Evolutionary conservation across 345 rosid species (phyloP), one percentile per base, ranked within the genome.

Genomic region (Gynandropsis gynandra): DNA sequence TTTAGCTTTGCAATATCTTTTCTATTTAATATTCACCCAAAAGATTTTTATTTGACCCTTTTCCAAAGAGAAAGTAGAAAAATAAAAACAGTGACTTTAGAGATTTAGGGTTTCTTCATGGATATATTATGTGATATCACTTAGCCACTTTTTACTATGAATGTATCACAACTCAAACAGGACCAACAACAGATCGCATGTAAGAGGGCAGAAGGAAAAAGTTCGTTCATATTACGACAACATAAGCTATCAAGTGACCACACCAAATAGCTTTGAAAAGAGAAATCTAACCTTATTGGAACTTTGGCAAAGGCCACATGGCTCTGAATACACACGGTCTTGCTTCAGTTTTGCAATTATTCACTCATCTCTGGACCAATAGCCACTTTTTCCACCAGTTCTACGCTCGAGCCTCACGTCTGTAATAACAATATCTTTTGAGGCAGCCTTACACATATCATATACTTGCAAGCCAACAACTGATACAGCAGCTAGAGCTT

Each of bases 361-460:
- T 44, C 63, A 80, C 41, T 80, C 68, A 19, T 42, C 58, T 68
- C 86, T 75, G 42, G 42, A 74, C 97, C 95, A 87, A 48, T 66
- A 68, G 29, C 97, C 94, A 7, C 88, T 87, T 64, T 85, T 85
- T 42, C 95, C 98, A 43, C 98, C 97, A 52, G 80, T 71, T 76
- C 82, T 87, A 34, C 56, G 24, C 53, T 87, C 88, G 8, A 92
- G 88, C 63, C 61, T 65, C 34, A 82, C 69, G 31, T 72, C 74
- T 1, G 85, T 77, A 32, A 87, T 75, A 50, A 58, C 62, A 9
- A 92, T 81, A 55, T 76, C 97, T 69, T 87, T 85, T 0, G 95
- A 92, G 49, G 93, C 95, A 66, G 94, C 98, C 75, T 87, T 85
- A 69, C 98, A 92, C 98, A 87, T 92, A 54, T 92, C 98, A 29